phyloP scores from a whole-genome alignment of 257 asterid genomes.

The Parsonsia alboflavescens region DNA sequence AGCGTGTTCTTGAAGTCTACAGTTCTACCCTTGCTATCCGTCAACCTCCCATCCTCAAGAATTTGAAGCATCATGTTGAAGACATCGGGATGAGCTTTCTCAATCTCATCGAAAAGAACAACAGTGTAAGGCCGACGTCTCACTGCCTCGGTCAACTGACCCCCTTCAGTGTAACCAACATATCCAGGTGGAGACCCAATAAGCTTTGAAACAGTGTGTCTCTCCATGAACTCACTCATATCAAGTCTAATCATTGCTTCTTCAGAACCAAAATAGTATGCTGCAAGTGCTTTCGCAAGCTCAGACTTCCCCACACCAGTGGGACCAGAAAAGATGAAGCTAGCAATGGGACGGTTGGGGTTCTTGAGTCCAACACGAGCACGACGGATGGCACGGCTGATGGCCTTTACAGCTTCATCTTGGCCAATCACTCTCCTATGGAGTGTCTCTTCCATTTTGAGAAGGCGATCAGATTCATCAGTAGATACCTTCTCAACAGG shows the following conservation, averaged over 20 bases:
- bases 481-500: slow-evolving; percentile 93
- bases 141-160: slow-evolving; percentile 56
- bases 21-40: slow-evolving; percentile 54
- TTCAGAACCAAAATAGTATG: slow-evolving; percentile 55
- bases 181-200: slow-evolving; percentile 67
- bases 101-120: slow-evolving; percentile 62
- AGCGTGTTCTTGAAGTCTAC: slow-evolving; percentile 59
- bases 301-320: slow-evolving; percentile 69
- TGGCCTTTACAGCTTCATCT: slow-evolving; percentile 59
- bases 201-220: slow-evolving; percentile 44
- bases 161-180: slow-evolving; percentile 57
- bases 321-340: slow-evolving; percentile 59
- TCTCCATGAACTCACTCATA: slow-evolving; percentile 64
- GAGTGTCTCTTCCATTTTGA: slow-evolving; percentile 93
- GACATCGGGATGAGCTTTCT: slow-evolving; percentile 57
- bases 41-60: slow-evolving; percentile 56
- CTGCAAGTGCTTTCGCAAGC: slow-evolving; percentile 48
- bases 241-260: slow-evolving; percentile 65
- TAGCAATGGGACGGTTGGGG: slow-evolving; percentile 54
- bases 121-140: slow-evolving; percentile 56
- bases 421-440: slow-evolving; percentile 54
- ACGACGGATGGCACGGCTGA: slow-evolving; percentile 57
- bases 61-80: slow-evolving; percentile 58
- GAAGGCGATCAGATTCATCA: slow-evolving; percentile 90
- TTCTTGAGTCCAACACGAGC: slow-evolving; percentile 65